Evolutionary conservation across 176 grass and related monocot genomes (phyloP).

Genomic region (Oryza punctata): DNA sequence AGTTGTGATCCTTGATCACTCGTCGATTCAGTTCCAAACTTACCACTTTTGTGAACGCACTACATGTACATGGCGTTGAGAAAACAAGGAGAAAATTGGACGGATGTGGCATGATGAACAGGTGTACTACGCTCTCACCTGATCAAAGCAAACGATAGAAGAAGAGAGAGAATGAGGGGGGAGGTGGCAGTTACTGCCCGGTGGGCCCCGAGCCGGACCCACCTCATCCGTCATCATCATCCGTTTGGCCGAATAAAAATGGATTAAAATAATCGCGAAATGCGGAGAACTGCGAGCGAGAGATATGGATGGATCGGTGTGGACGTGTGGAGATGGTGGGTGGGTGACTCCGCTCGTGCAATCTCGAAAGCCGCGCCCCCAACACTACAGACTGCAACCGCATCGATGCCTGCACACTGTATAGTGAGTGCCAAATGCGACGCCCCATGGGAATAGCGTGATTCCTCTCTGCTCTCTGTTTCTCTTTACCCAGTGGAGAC

Average conservation of each 20-base stretch:
- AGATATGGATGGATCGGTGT: conserved; percentile 7
- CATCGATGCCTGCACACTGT: conserved; percentile 30
- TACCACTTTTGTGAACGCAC: too few species aligned
- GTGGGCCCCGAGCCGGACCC: neutral
- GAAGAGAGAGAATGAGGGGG: neutral
- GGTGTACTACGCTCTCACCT: conserved; percentile 12
- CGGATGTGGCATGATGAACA: neutral
- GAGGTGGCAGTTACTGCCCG: too few species aligned
- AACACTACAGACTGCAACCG: neutral
- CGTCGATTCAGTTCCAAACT: neutral
- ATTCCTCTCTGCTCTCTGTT: neutral
- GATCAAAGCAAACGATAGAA: neutral
- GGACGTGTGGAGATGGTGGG: neutral
- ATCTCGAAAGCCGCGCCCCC: conserved; percentile 43
- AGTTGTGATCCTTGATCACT: neutral
- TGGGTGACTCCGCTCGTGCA: conserved; percentile 46
- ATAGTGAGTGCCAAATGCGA: neutral
- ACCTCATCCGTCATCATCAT: neutral
- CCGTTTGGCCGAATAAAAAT: neutral
- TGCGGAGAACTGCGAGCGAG: conserved; percentile 38
- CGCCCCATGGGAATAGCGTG: conserved; percentile 44
- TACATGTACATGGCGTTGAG: neutral
- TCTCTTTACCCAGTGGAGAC: neutral
- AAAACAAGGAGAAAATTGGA: neutral
- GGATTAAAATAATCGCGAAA: conserved; percentile 14